Conservation (phyloP, 805 yeast species). For the Schwanniomyces vanrijiae region DNA sequence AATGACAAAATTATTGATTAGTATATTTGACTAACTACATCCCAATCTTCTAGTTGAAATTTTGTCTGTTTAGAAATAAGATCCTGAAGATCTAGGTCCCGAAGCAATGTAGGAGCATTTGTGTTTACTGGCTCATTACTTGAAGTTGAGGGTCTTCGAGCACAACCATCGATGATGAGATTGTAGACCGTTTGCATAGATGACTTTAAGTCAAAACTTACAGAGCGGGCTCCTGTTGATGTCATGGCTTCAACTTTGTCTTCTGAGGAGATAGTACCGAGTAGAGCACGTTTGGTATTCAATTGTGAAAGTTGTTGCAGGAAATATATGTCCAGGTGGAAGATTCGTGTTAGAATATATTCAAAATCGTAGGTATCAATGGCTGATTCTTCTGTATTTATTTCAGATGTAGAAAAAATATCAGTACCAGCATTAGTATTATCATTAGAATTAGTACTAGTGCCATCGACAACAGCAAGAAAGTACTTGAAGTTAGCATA, state of each 20-base stretch:
- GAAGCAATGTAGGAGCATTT: slow-evolving; percentile 11
- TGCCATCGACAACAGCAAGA: background rate
- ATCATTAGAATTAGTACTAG: background rate
- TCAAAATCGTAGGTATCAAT: slow-evolving; percentile 15
- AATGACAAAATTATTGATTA: background rate
- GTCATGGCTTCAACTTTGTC: background rate
- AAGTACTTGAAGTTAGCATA: slow-evolving; percentile 29
- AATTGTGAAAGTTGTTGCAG: background rate
- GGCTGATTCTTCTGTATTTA: slow-evolving; percentile 8
- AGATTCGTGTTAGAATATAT: slow-evolving; percentile 7
- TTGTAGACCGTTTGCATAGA: slow-evolving; percentile 34
- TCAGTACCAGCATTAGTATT: background rate
- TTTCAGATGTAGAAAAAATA: slow-evolving; percentile 16
- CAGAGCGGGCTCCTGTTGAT: background rate
- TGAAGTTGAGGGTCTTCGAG: slow-evolving; percentile 4
- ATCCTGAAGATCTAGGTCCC: slow-evolving; percentile 20
- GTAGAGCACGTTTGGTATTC: background rate
- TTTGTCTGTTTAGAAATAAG: slow-evolving; percentile 24
- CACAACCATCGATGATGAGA: slow-evolving; percentile 16
- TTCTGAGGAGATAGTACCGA: background rate
- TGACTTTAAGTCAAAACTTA: slow-evolving; percentile 18
- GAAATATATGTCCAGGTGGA: slow-evolving; percentile 5
- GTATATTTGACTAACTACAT: slow-evolving; percentile 30
- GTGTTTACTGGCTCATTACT: background rate
- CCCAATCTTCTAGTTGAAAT: slow-evolving; percentile 30